Conservation (phyloP, 352 stramenopile genomes). For the Phytopythium kandeliae region DNA sequence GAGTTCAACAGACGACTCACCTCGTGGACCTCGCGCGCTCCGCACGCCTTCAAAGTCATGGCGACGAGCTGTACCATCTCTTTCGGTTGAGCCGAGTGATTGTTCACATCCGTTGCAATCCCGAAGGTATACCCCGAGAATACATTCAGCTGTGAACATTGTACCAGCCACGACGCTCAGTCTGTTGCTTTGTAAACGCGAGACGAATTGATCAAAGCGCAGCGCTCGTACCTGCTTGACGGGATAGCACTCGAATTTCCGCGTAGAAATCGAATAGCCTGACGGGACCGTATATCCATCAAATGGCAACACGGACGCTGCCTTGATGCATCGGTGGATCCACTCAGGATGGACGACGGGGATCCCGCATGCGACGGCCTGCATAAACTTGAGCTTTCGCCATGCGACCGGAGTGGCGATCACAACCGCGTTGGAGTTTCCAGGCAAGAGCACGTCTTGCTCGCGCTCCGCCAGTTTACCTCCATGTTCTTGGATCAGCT, state of each 20-base stretch:
- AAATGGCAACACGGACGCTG: slow-evolving; percentile 44
- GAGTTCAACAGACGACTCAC: slow-evolving; percentile 13
- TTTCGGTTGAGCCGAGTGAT: slow-evolving; percentile 23
- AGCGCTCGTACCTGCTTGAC: slow-evolving; percentile 19
- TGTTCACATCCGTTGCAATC: slow-evolving; percentile 45
- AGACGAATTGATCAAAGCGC: no score
- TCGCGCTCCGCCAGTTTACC: slow-evolving; percentile 45
- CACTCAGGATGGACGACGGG: slow-evolving; percentile 78
- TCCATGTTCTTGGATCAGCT: slow-evolving; percentile 63
- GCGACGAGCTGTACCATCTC: slow-evolving; percentile 37
- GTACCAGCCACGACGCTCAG: neutral
- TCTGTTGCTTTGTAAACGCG: neutral
- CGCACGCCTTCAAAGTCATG: slow-evolving; percentile 61
- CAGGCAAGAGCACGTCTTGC: slow-evolving; percentile 40
- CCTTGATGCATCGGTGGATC: slow-evolving; percentile 59
- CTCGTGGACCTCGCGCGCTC: slow-evolving; percentile 50
- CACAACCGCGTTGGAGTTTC: slow-evolving; percentile 52
- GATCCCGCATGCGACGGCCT: slow-evolving; percentile 73
- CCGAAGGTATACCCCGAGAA: slow-evolving; percentile 58
- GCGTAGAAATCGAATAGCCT: slow-evolving; percentile 53
- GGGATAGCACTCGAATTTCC: slow-evolving; percentile 56
- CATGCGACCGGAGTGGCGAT: slow-evolving; percentile 71
- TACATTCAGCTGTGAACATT: slow-evolving; percentile 40
- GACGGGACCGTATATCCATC: slow-evolving; percentile 66
- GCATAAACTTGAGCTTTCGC: slow-evolving; percentile 80